Evolutionary conservation across 2,329 filamentous ascomycete genomes (phyloP), one percentile per base, ranked within the genome.

Genomic region (Calonectria naviculata): DNA sequence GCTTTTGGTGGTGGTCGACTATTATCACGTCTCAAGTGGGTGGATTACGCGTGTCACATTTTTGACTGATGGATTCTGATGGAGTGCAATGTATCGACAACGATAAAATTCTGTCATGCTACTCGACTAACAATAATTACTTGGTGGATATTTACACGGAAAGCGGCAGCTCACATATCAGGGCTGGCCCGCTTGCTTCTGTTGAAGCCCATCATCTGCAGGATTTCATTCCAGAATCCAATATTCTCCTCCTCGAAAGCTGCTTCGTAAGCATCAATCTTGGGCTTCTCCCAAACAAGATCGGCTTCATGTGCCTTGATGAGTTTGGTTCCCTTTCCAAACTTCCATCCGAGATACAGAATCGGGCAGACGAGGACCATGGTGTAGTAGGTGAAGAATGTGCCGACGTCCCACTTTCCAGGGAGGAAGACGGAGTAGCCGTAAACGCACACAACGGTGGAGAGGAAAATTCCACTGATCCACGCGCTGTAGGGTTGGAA

Each of bases 401-500:
- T 84, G 0, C 84, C 80, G 44, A 85, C 82, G 21, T 81, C 81
- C 86, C 90, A 91, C 4, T 67, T 56, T 19, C 71, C 71, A 26
- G 80, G 79, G 19, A 75, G 74, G 78, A 89, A 88, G 1, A 85
- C 81, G 1, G 83, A 81, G 78, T 91, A 92, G 21, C 90, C 89
- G 75, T 89, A 90, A n/a, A 64, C 56, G 8, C 65, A 69, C 4
- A 71, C 69, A 13, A 73, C 69, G 8, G 24, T 28, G 5, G 29
- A 49, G 13, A 73, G 29, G 71, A 84, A 85, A 72, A 83, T 79
- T 68, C 87, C 83, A 29, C 87, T 82, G 34, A 85, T 52, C 88
- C 73, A 73, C 7, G 71, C 66, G 29, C 86, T 86, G 78, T 88
- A 91, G 0, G 90, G 89, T 79, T 91, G 89, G 77, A 89, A 85